Percentiles rank a stretch among this genome's conserved stretches.
phyloP scores from a whole-genome alignment of 1,139 yeast genomes.

The Pichia sp. region DNA sequence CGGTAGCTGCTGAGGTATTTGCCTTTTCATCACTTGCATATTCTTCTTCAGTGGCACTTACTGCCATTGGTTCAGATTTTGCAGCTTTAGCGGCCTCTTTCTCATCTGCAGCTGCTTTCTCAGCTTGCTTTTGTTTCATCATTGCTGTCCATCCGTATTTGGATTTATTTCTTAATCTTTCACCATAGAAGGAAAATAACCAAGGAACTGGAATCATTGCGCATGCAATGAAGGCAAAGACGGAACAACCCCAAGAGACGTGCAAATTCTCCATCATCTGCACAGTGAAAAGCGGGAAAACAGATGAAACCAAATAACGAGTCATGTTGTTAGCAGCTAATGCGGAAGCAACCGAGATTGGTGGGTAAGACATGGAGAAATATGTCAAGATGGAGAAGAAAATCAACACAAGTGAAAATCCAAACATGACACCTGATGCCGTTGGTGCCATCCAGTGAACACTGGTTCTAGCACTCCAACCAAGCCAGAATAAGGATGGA shows the following conservation, averaged over 20 bases:
- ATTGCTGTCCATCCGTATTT: conserved; percentile 53
- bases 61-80: too few species aligned
- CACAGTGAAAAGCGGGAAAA: conserved; percentile 67
- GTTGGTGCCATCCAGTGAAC: conserved; percentile 81
- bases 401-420: conserved; percentile 63
- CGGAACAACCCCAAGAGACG: conserved; percentile 73
- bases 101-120: conserved; percentile 1
- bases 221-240: conserved; percentile 64
- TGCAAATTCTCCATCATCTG: conserved; percentile 63
- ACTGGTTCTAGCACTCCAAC: conserved; percentile 58
- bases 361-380: conserved; percentile 69
- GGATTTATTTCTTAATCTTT: conserved; percentile 42
- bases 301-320: conserved; percentile 53
- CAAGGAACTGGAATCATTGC: conserved; percentile 70
- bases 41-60: too few species aligned
- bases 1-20: too few species aligned
- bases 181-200: conserved; percentile 50
- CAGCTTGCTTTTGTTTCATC: conserved; percentile 12
- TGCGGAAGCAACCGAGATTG: conserved; percentile 66
- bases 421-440: conserved; percentile 69
- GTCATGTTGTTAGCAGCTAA: conserved; percentile 72
- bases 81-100: not conserved
- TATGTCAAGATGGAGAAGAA: conserved; percentile 70
- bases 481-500: conserved; percentile 70
- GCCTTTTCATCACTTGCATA: too few species aligned